Evolutionary conservation across 305 asterid genomes (phyloP).

Genomic region (Nicotiana rustica): DNA sequence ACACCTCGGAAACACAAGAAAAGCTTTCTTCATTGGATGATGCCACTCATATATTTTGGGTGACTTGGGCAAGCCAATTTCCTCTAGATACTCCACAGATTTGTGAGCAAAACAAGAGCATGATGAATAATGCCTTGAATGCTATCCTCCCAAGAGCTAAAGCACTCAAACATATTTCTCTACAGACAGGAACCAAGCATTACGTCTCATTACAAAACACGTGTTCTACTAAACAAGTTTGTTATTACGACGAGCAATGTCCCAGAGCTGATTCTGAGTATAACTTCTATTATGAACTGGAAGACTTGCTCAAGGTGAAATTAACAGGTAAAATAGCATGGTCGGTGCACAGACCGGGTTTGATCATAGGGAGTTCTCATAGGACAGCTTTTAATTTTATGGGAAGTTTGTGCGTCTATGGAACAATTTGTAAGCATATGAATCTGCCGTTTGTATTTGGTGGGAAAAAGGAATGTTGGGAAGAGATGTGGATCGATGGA

Average conservation of each 20-base stretch:
- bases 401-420: conserved; percentile 80
- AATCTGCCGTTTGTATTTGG: conserved; percentile 78
- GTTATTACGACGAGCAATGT: conserved; percentile 57
- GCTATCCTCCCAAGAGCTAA: conserved; percentile 60
- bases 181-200: conserved; percentile 85
- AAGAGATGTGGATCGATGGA: conserved; percentile 66
- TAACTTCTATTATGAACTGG: conserved; percentile 78
- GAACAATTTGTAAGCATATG: conserved; percentile 69
- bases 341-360: conserved; percentile 87
- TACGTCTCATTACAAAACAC: conserved; percentile 57
- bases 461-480: conserved; percentile 78
- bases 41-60: conserved; percentile 78
- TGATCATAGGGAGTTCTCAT: conserved; percentile 70
- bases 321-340: conserved; percentile 55
- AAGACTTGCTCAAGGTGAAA: conserved; percentile 72
- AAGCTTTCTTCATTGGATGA: conserved; percentile 55
- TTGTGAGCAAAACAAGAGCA: conserved; percentile 60
- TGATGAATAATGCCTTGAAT: conserved; percentile 72
- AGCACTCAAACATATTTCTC: conserved; percentile 64
- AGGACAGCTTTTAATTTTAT: conserved; percentile 63
- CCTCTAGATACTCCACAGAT: conserved; percentile 70
- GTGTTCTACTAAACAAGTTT: conserved; percentile 10
- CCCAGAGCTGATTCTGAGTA: conserved; percentile 58
- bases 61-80: conserved; percentile 80
- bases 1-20: conserved; percentile 52